phyloP scores from a whole-genome alignment of 78 protist genomes.

The Dictyostelium firmibasis region DNA sequence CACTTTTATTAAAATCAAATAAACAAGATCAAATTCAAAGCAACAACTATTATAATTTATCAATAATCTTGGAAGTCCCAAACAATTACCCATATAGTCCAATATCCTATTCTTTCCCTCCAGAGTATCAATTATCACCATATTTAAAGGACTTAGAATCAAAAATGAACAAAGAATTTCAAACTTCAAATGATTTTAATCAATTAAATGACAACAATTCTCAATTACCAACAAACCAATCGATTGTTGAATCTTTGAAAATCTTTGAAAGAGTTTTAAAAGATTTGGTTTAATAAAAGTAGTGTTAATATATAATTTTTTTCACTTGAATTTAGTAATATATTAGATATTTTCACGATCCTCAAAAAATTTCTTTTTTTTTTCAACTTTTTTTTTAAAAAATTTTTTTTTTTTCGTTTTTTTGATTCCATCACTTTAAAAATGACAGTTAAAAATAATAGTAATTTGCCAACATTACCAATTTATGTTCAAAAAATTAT shows the following conservation, averaged over 20 bases:
- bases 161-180: background rate
- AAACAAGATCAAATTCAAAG: background rate
- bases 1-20: background rate
- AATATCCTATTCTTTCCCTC: slow-evolving; percentile 16
- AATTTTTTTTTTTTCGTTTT: no score
- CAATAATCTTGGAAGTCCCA: slow-evolving; percentile 27
- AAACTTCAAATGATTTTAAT: background rate
- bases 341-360: no score
- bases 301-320: no score
- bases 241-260: background rate
- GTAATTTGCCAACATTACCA: background rate
- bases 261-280: slow-evolving; percentile 75
- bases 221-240: background rate
- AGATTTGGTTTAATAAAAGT: background rate
- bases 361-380: no score
- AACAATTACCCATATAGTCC: slow-evolving; percentile 36
- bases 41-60: background rate
- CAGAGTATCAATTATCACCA: slow-evolving; percentile 23
- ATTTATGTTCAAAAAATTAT: background rate
- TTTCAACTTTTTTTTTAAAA: no score
- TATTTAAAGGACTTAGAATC: slow-evolving; percentile 4
- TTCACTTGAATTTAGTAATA: no score
- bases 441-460: no score
- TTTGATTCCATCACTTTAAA: no score
- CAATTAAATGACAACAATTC: background rate